These are phyloP conservation scores for Aspergillus homomorphus DNA, from an alignment of 495 filamentous ascomycete species.

Conservation along the genomic window DNA sequence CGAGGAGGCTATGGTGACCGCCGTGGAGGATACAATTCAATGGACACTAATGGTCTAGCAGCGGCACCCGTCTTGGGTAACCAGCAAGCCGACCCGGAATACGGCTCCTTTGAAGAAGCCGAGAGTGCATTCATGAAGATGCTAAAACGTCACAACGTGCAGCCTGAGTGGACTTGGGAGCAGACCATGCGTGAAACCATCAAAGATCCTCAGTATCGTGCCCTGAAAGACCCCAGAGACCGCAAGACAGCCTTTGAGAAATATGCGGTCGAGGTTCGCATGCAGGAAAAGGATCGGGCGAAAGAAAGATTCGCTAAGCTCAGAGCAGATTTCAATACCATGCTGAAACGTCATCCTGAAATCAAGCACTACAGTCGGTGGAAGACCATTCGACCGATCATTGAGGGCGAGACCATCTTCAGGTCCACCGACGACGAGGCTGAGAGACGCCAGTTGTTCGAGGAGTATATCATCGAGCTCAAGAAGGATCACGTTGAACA, in stretches of 20 bases:
- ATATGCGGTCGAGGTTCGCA: constrained; percentile 83
- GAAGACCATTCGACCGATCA: constrained; percentile 93
- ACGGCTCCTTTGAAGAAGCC: constrained; percentile 81
- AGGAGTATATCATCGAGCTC: constrained; percentile 86
- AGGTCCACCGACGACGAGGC: constrained; percentile 82
- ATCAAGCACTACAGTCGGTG: constrained; percentile 97
- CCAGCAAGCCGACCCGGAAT: constrained; percentile 74
- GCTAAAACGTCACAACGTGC: constrained; percentile 76
- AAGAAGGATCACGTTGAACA: constrained; percentile 73
- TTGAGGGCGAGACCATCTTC: constrained; percentile 94
- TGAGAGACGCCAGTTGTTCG: constrained; percentile 88
- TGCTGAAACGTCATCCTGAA: constrained; percentile 95
- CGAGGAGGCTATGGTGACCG: constrained; percentile 60
- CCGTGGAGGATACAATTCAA: constrained; percentile 59
- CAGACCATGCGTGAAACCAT: constrained; percentile 85
- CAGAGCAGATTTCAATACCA: constrained; percentile 88
- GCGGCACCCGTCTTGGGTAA: constrained; percentile 61
- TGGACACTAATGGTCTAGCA: constrained; percentile 52
- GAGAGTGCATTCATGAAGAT: constrained; percentile 93
- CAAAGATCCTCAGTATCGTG: constrained; percentile 90
- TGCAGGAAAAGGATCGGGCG: constrained; percentile 91
- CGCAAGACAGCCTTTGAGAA: constrained; percentile 93
- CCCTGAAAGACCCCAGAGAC: constrained; percentile 90
- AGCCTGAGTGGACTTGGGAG: constrained; percentile 90
- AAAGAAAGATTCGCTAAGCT: constrained; percentile 93